Evolutionary conservation across 306 rosid genomes (phyloP).

Genomic region (Lathyrus oleraceus): DNA sequence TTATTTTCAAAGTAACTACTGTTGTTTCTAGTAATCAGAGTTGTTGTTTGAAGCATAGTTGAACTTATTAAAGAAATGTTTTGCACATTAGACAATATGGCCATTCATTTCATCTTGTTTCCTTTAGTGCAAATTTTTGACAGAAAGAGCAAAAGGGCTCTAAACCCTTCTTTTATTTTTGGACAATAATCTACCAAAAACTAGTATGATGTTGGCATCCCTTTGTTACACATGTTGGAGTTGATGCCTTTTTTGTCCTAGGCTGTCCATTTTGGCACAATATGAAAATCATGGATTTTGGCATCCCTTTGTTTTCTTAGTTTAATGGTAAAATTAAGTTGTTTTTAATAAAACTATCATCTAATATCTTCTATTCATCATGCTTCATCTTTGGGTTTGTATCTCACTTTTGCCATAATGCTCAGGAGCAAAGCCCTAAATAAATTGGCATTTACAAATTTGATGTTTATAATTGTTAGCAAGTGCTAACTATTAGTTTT

Average conservation of each 20-base stretch:
- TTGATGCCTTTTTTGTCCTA: neutral
- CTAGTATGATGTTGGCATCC: neutral
- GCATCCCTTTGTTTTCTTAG: neutral
- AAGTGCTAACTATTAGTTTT: conserved; percentile 17
- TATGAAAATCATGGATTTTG: neutral
- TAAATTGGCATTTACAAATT: conserved; percentile 3
- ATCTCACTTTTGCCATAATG: neutral
- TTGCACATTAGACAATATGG: conserved; percentile 1
- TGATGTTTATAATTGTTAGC: conserved; percentile 12
- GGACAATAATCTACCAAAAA: neutral
- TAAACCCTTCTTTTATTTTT: neutral
- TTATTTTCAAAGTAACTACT: neutral
- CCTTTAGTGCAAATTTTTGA: neutral
- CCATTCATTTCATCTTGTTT: neutral
- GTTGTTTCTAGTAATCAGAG: neutral
- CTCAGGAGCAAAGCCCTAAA: conserved; percentile 15
- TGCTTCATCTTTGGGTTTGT: conserved; percentile 7
- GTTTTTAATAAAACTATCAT: conserved; percentile 5
- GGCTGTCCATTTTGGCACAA: neutral
- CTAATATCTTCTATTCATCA: neutral
- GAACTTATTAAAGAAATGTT: neutral
- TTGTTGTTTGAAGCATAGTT: neutral
- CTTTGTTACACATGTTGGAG: neutral
- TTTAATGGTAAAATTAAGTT: neutral
- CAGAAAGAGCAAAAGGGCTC: neutral